Evolutionary conservation across 2,329 filamentous ascomycete genomes (phyloP).

Genomic region (Cytospora mali): DNA sequence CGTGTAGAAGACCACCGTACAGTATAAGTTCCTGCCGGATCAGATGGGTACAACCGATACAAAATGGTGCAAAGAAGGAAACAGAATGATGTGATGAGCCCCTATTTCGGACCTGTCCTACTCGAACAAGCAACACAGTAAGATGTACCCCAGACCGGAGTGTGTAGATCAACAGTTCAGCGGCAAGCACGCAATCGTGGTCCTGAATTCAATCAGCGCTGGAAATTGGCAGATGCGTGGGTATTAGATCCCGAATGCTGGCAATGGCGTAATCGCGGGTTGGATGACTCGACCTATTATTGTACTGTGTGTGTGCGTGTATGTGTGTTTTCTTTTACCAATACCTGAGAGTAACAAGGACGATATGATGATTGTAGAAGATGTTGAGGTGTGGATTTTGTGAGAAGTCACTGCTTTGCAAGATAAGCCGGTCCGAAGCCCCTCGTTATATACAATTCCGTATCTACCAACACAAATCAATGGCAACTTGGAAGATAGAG

Average conservation of each 20-base stretch:
- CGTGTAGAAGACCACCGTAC: neutral
- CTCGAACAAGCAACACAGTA: conserved; percentile 20
- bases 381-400: no score
- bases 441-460: no score
- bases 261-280: conserved; percentile 22
- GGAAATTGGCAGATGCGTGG: conserved; percentile 14
- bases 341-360: no score
- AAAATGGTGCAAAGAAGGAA: conserved; percentile 6
- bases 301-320: neutral
- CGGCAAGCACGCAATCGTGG: conserved; percentile 25
- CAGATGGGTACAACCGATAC: conserved; percentile 21
- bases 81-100: conserved; percentile 15
- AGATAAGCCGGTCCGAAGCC: no score
- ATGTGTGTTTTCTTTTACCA: no score
- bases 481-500: no score
- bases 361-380: no score
- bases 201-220: conserved; percentile 25
- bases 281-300: conserved; percentile 19
- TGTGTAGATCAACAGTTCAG: conserved; percentile 19
- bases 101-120: conserved; percentile 14
- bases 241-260: conserved; percentile 13
- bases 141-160: neutral
- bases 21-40: conserved; percentile 25
- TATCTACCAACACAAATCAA: no score
- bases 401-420: no score